Base-by-base conservation (phyloP, 129 eudicot species). In the Saussurea involucrata region DNA sequence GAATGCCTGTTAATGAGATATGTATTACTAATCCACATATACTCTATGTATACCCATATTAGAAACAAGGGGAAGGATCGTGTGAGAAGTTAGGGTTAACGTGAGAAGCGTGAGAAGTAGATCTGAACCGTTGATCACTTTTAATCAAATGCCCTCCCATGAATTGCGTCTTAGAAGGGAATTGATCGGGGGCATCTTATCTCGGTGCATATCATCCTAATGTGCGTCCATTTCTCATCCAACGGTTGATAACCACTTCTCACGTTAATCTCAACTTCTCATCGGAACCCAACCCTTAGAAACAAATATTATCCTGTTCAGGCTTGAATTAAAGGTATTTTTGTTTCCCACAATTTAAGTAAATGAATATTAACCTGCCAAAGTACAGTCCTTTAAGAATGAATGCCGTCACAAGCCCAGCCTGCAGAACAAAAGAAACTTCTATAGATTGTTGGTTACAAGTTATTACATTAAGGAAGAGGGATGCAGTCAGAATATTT, bases 381-480 rank as follows among this genome's bases (percentile, higher is more conserved):
- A 94, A 89, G 80, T 83, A 84, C 74, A 94, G 82, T 71, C 93
- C 92, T 82, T 86, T 89, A 44, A 94, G 97, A 82, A 92, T 57
- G 76, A 60, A 86, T 37, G 98, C 90, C 6, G 93, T 85, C 78
- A 87, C 25, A 67, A 94, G 97, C 33, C 98, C 98, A 33, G 98
- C 83, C 98, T 94, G 89, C 76, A 71, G 64, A 36, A 63, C 69
- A 85, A 15, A 27, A 74, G 72, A 20, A 22, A 71, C 70, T 37
- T 31, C 55, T 28, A 70, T 49, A 68, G 24, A 66, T 63, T 20
- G 25, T 18, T 49, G 40, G 33, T 32, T 10, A 53, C 63, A 46
- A 22, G 46, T 20, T 24, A 60, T 37, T 40, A 37, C 81, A 20
- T 10, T 53, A 53, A 53, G 21, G 18, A 44, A 31, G 9, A 27